Evolutionary conservation across 495 filamentous ascomycete genomes (phyloP).

Genomic region (Durotheca rogersii): DNA sequence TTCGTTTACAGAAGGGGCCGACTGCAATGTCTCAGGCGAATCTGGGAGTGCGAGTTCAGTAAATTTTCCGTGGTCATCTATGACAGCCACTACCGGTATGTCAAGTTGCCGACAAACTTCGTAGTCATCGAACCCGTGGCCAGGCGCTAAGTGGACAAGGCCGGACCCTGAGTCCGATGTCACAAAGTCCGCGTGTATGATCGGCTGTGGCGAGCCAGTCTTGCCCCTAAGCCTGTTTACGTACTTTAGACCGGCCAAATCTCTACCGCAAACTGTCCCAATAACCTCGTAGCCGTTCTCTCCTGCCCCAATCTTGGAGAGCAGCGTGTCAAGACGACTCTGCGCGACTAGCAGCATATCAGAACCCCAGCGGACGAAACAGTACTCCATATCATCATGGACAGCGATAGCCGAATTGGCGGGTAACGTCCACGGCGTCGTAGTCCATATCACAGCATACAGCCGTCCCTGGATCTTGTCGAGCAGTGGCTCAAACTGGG

Average conservation of each 20-base stretch:
- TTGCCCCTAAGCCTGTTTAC: constrained; percentile 61
- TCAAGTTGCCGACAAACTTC: constrained; percentile 66
- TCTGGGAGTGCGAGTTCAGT: constrained; percentile 71
- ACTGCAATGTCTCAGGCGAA: constrained; percentile 57
- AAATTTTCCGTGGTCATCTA: constrained; percentile 78
- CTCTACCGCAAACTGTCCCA: constrained; percentile 60
- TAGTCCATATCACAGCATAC: constrained; percentile 90
- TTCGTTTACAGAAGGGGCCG: constrained; percentile 43
- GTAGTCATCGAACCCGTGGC: constrained; percentile 97
- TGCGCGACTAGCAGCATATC: constrained; percentile 60
- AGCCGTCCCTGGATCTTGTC: constrained; percentile 45
- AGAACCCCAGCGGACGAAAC: constrained; percentile 59
- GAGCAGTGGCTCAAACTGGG: constrained; percentile 36
- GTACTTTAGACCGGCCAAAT: constrained; percentile 67
- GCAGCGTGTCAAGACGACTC: constrained; percentile 57
- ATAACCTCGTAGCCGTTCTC: constrained; percentile 48
- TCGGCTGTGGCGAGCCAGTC: constrained; percentile 55
- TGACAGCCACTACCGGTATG: constrained; percentile 73
- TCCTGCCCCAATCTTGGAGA: constrained; percentile 30
- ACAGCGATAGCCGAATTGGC: constrained; percentile 89
- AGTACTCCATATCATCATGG: constrained; percentile 69
- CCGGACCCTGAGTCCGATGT: constrained; percentile 84
- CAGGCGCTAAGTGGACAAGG: constrained; percentile 89
- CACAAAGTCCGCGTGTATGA: constrained; percentile 84
- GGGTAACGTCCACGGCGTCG: constrained; percentile 95